phyloP scores from a whole-genome alignment of 768 basidiomycete species.

The Favolaschia claudopus region DNA sequence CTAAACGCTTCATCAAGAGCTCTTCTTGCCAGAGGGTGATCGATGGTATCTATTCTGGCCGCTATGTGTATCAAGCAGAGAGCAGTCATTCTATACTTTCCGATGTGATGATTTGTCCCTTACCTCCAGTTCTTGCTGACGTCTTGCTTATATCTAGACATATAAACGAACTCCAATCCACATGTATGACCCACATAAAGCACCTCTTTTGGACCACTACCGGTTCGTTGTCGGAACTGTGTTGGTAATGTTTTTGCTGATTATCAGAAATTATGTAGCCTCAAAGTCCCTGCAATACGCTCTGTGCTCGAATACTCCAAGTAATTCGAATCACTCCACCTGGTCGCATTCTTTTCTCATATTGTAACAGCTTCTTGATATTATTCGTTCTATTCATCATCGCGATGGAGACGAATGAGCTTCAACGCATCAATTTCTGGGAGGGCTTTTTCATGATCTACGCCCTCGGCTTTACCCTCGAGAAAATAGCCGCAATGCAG shows the following conservation, averaged over 20 bases:
- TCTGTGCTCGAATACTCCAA: slow-evolving; percentile 90
- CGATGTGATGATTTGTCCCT: no score
- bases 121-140: no score
- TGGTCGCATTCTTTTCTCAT: slow-evolving; percentile 6
- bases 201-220: slow-evolving; percentile 94
- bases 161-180: slow-evolving; percentile 93
- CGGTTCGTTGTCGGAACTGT: slow-evolving; percentile 56
- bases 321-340: slow-evolving; percentile 45
- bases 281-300: slow-evolving; percentile 93
- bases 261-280: slow-evolving; percentile 53
- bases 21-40: slow-evolving; percentile 92
- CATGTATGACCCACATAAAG: slow-evolving; percentile 94
- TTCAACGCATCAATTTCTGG: slow-evolving; percentile 64
- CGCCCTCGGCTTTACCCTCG: slow-evolving; percentile 84
- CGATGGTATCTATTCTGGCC: slow-evolving; percentile 82
- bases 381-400: slow-evolving; percentile 82
- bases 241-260: neutral
- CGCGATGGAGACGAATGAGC: slow-evolving; percentile 78
- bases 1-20: slow-evolving; percentile 90
- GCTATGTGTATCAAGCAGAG: slow-evolving; percentile 90
- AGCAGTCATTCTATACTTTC: slow-evolving; percentile 63
- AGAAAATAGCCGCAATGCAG: slow-evolving; percentile 94
- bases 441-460: slow-evolving; percentile 85
- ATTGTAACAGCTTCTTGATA: slow-evolving; percentile 69
- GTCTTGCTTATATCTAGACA: slow-evolving; percentile 66